Conservation (phyloP, 768 basidiomycete genomes). For the Hygrophorus pudorinus region DNA sequence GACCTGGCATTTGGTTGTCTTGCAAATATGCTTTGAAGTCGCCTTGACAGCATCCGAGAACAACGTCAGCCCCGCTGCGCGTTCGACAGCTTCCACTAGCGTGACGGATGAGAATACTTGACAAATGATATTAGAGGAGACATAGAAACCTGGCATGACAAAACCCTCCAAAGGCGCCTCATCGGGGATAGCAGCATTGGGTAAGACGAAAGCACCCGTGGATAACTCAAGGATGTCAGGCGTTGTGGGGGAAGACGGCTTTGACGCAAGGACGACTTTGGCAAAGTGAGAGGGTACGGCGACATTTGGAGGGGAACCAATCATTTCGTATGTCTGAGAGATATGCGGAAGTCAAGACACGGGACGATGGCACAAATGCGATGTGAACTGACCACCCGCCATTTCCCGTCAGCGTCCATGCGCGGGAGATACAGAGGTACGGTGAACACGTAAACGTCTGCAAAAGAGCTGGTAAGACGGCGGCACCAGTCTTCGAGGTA, state of each 20-base stretch:
- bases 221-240: constrained; percentile 68
- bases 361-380: background rate
- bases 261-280: constrained; percentile 80
- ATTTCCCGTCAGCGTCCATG: constrained; percentile 82
- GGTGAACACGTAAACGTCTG: constrained; percentile 97
- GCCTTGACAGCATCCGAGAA: constrained; percentile 75
- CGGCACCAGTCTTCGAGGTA: constrained; percentile 96
- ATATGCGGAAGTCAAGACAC: background rate
- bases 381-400: constrained; percentile 78
- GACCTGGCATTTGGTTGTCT: constrained; percentile 80
- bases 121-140: background rate
- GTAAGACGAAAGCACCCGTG: constrained; percentile 90
- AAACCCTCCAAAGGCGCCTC: constrained; percentile 73
- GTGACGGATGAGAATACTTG: constrained; percentile 1
- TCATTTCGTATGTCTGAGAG: constrained; percentile 82
- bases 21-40: constrained; percentile 78
- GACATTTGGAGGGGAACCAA: constrained; percentile 83
- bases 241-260: constrained; percentile 62
- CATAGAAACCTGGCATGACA: constrained; percentile 60
- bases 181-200: constrained; percentile 89
- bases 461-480: constrained; percentile 72
- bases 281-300: constrained; percentile 97
- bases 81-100: constrained; percentile 89
- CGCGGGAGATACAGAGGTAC: constrained; percentile 93
- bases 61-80: constrained; percentile 78